phyloP scores from a whole-genome alignment of 192 early-diverging fungal genomes.

The Phlyctochytrium planicorne region DNA sequence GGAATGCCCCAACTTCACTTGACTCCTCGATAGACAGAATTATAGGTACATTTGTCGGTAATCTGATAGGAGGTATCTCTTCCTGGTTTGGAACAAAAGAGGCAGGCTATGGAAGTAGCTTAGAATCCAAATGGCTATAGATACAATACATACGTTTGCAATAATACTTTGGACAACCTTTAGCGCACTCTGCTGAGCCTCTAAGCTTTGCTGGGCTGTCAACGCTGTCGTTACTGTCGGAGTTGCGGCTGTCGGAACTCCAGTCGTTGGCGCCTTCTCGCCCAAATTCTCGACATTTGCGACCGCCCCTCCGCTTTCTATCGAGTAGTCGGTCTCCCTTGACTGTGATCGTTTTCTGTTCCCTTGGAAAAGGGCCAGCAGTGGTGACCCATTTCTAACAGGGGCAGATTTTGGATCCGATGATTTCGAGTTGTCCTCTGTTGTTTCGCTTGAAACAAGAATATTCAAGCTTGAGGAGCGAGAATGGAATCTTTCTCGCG shows the following conservation, averaged over 20 bases:
- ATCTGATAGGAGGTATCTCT: conserved; percentile 61
- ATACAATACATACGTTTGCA: conserved; percentile 2
- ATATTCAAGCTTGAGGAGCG: neutral
- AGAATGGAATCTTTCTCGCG: neutral
- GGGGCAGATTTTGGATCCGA: too few species aligned
- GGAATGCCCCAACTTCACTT: conserved; percentile 64
- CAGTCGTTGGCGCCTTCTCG: too few species aligned
- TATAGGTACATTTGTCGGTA: conserved; percentile 68
- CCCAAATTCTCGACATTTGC: too few species aligned
- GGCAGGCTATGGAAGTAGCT: conserved; percentile 4
- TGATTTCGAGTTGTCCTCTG: too few species aligned
- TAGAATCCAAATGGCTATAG: too few species aligned
- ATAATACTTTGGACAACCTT: conserved; percentile 15
- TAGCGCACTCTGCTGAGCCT: neutral
- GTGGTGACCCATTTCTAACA: neutral
- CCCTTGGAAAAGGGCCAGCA: too few species aligned
- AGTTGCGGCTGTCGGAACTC: neutral
- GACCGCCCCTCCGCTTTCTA: too few species aligned
- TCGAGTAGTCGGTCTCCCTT: neutral
- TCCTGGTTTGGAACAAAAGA: conserved; percentile 37
- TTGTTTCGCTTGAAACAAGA: too few species aligned
- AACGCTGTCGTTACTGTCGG: neutral
- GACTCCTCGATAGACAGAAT: conserved; percentile 73
- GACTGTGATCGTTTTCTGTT: neutral
- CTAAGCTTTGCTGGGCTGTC: neutral